Conservation (phyloP, 2,329 filamentous ascomycete species). For the Chaetothyriales sp. region DNA sequence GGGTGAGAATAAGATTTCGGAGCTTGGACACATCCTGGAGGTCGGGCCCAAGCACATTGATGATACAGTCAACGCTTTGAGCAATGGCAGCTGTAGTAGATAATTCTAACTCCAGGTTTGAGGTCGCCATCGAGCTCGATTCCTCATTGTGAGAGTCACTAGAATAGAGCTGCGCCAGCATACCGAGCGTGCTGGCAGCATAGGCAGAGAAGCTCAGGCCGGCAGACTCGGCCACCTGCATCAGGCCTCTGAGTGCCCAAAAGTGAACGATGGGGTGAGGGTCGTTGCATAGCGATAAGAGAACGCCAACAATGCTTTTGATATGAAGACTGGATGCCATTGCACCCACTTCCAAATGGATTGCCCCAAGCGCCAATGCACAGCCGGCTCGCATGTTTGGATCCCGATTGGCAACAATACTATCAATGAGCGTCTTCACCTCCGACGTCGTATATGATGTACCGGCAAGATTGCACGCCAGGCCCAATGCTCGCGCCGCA, state of each 20-base stretch:
- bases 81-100: conserved; percentile 70
- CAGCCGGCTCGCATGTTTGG: conserved; percentile 87
- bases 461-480: conserved; percentile 70
- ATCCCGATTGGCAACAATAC: conserved; percentile 84
- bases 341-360: conserved; percentile 87
- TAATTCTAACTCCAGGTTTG: conserved; percentile 76
- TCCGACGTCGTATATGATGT: conserved; percentile 79
- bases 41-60: conserved; percentile 92
- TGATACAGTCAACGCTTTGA: conserved; percentile 80
- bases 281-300: conserved; percentile 96
- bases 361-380: conserved; percentile 80
- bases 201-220: conserved; percentile 84
- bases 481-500: conserved; percentile 70
- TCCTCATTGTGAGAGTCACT: conserved; percentile 84
- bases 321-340: conserved; percentile 95
- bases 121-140: conserved; percentile 61
- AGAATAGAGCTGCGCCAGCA: conserved; percentile 85
- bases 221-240: conserved; percentile 75
- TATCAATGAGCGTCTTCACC: conserved; percentile 83
- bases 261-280: conserved; percentile 91
- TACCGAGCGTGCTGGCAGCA: conserved; percentile 77
- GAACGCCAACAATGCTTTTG: conserved; percentile 89
- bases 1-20: conserved; percentile 75
- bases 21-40: conserved; percentile 83
- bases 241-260: conserved; percentile 82